Evolutionary conservation across 805 yeast genomes (phyloP), one percentile per base, ranked within the genome.

Genomic region (Saccharomycopsis sp.): DNA sequence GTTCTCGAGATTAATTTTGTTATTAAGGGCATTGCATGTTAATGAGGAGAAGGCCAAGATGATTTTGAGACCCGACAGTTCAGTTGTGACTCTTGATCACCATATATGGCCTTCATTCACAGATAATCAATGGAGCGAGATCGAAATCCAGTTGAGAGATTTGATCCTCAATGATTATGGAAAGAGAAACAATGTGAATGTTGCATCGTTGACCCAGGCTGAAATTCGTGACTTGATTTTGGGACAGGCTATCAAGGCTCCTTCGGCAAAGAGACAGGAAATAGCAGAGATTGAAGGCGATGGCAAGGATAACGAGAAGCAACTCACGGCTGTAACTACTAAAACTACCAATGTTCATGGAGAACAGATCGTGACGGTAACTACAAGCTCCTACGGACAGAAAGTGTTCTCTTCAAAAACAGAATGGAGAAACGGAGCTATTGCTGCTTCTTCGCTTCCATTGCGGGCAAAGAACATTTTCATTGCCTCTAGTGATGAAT

Each of bases 51-150:
- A 83, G 62, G 82, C 97, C 0, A 87, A 86, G 67, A 70, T 85
- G 64, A 85, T 91, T 54, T 73, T 93, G 60, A 76, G 87, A 8
- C 92, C 96, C 0, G 96, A 89, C 64, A 77, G 84, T 49, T 78
- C 85, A 0, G 80, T 88, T 1, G 72, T 78, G 2, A 87, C 94
- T 0, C 79, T 84, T 65, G 85, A 82, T 41, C 87, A 92, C 67
- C 97, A 91, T 69, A 72, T 94, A 44, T 94, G 99, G 99, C 99
- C 99, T 2, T 76, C 94, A 0, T 84, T 91, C 58, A 74, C 82
- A 2, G 89, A 86, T 62, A 96, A 90, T 19, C 96, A 90, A 71
- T 94, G 99, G 99, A 81, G 87, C 54, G 85, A 83, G 50, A 89
- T 92, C 34, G 99, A 94, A 70, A 78, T 89, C 1, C 89, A 89